Conservation (phyloP, 768 basidiomycete species). For the Tylopilus subfusipes region DNA sequence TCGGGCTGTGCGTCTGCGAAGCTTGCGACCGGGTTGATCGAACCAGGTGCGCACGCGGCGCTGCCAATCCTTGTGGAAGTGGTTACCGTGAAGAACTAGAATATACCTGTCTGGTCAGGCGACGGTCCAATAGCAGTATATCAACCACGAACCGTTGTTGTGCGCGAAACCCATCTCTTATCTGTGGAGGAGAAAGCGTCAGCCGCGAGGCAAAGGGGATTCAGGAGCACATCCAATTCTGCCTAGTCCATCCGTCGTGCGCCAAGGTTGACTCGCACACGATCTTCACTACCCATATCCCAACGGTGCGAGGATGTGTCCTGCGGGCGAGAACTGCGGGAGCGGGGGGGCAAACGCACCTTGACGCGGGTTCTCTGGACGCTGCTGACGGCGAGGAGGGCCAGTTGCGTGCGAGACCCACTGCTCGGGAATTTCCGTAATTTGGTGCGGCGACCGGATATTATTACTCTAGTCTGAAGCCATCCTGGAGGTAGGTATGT, state of each 20-base stretch:
- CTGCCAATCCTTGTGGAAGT: constrained; percentile 99
- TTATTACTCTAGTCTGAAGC: background rate
- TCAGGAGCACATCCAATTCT: constrained; percentile 18
- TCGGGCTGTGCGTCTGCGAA: constrained; percentile 89
- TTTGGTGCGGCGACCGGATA: constrained; percentile 28
- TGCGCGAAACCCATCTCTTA: constrained; percentile 37
- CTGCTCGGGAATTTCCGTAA: constrained; percentile 25
- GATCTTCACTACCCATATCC: background rate
- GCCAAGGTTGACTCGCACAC: background rate
- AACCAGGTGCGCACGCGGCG: constrained; percentile 96
- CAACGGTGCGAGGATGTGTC: background rate
- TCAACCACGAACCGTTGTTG: constrained; percentile 30
- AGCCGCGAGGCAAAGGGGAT: constrained; percentile 5
- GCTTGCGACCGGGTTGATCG: constrained; percentile 97
- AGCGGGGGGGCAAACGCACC: constrained; percentile 24
- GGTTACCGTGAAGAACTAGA: constrained; percentile 84
- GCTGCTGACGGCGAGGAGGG: constrained; percentile 24
- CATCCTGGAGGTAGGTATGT: no score
- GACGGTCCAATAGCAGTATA: constrained; percentile 26
- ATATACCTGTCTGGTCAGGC: constrained; percentile 11
- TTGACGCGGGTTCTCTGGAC: constrained; percentile 33
- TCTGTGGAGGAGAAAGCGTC: constrained; percentile 19
- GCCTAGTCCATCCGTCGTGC: constrained; percentile 22
- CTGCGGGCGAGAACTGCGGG: background rate
- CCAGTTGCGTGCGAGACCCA: background rate